Conservation (phyloP, 2,329 filamentous ascomycete genomes). For the Aspergillus thermomutatus region DNA sequence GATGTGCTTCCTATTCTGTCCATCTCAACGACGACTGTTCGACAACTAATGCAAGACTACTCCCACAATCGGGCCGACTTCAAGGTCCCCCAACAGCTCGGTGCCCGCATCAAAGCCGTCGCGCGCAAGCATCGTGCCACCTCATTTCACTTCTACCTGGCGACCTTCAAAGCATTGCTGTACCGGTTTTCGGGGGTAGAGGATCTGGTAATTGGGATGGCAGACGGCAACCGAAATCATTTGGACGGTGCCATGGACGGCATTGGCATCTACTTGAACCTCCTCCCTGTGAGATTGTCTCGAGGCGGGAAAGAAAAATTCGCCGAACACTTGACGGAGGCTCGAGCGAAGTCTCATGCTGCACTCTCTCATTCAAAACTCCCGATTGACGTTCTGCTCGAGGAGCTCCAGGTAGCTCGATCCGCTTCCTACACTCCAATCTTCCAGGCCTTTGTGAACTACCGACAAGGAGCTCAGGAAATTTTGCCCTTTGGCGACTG, state of each 20-base stretch:
- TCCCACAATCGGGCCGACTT: neutral
- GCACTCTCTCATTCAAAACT: constrained; percentile 45
- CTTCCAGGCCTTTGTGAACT: constrained; percentile 52
- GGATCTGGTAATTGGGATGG: neutral
- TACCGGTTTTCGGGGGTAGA: constrained; percentile 19
- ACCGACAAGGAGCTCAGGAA: constrained; percentile 35
- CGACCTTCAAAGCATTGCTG: constrained; percentile 40
- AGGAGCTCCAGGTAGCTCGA: constrained; percentile 41
- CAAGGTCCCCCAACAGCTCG: neutral
- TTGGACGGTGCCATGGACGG: neutral
- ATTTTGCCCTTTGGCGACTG: constrained; percentile 21
- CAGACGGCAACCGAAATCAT: neutral
- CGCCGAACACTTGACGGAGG: constrained; percentile 30
- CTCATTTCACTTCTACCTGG: constrained; percentile 48
- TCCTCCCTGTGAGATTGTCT: neutral
- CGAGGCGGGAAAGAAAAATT: constrained; percentile 6
- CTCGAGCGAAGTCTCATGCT: constrained; percentile 23
- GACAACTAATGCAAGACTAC: neutral
- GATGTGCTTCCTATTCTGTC: neutral
- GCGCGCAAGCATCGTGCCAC: constrained; percentile 25
- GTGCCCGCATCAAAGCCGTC: neutral
- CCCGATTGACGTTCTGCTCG: constrained; percentile 50
- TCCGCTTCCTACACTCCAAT: constrained; percentile 43
- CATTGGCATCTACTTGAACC: neutral
- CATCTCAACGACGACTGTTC: neutral